These are phyloP conservation scores for Aspergillus terreus DNA, from an alignment of 2,329 filamentous ascomycete genomes.

Conservation along the genomic window DNA sequence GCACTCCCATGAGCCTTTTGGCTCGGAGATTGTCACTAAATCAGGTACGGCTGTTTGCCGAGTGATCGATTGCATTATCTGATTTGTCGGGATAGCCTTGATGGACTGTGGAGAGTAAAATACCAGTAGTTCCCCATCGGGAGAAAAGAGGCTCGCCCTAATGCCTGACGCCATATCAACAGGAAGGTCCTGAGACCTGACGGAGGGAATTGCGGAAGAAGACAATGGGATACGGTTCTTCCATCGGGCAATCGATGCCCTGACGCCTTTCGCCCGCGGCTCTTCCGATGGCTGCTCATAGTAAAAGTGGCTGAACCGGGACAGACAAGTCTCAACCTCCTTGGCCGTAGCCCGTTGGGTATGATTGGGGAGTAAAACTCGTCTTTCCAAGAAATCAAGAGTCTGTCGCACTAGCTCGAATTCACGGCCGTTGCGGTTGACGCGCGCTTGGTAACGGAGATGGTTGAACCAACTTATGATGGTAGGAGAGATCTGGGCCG, in stretches of 20 bases:
- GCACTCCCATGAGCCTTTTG: slow-evolving; percentile 5
- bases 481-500: slow-evolving; percentile 8
- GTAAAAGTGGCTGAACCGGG: slow-evolving; percentile 8
- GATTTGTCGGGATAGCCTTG: slow-evolving; percentile 5
- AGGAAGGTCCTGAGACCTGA: neutral
- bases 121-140: slow-evolving; percentile 6
- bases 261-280: neutral
- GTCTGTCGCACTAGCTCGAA: slow-evolving; percentile 20
- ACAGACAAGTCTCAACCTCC: slow-evolving; percentile 18
- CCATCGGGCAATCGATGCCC: neutral
- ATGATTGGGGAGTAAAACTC: slow-evolving; percentile 21
- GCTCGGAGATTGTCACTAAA: neutral
- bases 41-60: neutral
- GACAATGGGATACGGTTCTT: neutral
- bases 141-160: slow-evolving; percentile 7
- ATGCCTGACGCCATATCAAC: neutral
- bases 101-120: slow-evolving; percentile 7
- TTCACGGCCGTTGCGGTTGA: slow-evolving; percentile 11
- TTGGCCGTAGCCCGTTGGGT: slow-evolving; percentile 15
- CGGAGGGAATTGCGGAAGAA: neutral
- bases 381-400: slow-evolving; percentile 24
- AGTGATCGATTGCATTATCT: slow-evolving; percentile 3
- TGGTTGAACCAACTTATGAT: slow-evolving; percentile 14
- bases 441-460: slow-evolving; percentile 4
- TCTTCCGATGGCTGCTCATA: neutral